Evolutionary conservation across 2,329 filamentous ascomycete genomes (phyloP), one percentile per base, ranked within the genome.

Genomic region (Aphanocladium album): DNA sequence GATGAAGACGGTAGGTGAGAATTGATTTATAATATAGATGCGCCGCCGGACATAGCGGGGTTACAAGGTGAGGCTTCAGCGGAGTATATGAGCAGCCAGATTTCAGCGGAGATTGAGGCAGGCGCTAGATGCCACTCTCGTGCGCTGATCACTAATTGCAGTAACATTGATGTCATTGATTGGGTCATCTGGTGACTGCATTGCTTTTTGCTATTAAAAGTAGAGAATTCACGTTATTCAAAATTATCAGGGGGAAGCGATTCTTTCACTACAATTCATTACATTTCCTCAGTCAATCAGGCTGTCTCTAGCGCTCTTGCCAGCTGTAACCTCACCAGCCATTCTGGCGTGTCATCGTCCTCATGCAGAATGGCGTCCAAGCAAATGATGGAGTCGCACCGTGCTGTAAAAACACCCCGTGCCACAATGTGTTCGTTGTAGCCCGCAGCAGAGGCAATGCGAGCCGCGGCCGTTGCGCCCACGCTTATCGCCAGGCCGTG

Each of bases 401-500:
- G 45, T 39, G 60, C 60, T 16, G 41, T 27, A 14, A 53, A 52
- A 2, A 21, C 17, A 5, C 60, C 60, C 0, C 53, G 19, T 2
- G 37, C 52, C 12, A 49, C 30, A 2, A 53, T 30, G 12, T 35
- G 12, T 5, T 33, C 19, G 8, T 21, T 39, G 14, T 61, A 53
- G n/a, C 54, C 54, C 5, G 47, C 53, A 4, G 8, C 12, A n/a
- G 19, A 35, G 5, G 43, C 60, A 27, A 57, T 47, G 12, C 60
- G 45, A 7, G 46, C 27, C 14, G 60, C 45, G 6, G 46, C 53
- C n/a, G 53, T 21, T 5, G 60, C 53, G 35, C 60, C 60, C 14
- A 61, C 55, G 30, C 51, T 56, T 14, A 61, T 57, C n/a, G 53
- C 46, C 23, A 61, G 33, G 17, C 60, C 60, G 37, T 21, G 30